Conservation (phyloP, 495 filamentous ascomycete species). For the Antarctomyces pellizariae region DNA sequence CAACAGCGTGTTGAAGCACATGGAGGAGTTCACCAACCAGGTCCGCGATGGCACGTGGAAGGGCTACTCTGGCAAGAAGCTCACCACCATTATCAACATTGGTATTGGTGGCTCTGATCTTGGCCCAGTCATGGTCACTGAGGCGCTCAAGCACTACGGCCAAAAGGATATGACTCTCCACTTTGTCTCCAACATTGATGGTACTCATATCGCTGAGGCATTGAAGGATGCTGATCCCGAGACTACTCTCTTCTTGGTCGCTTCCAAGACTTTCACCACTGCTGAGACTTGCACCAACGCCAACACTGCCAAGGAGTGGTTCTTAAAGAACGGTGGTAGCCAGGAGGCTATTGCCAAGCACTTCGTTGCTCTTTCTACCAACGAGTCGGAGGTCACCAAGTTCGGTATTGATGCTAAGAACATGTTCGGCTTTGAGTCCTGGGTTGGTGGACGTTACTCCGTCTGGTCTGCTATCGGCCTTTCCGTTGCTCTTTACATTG, state of each 20-base stretch:
- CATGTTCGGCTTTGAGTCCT: slow-evolving; percentile 97
- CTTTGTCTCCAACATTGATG: slow-evolving; percentile 99
- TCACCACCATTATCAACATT: slow-evolving; percentile 89
- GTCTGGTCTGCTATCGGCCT: slow-evolving; percentile 98
- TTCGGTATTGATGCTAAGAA: slow-evolving; percentile 95
- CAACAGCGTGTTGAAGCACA: slow-evolving; percentile 77
- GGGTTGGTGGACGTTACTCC: slow-evolving; percentile 94
- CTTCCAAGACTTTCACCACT: slow-evolving; percentile 98
- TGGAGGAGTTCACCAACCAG: slow-evolving; percentile 91
- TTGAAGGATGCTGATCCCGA: slow-evolving; percentile 74
- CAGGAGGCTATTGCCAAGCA: slow-evolving; percentile 88
- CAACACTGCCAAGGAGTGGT: slow-evolving; percentile 91
- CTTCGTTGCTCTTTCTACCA: slow-evolving; percentile 95
- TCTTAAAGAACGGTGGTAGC: slow-evolving; percentile 53
- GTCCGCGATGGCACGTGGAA: slow-evolving; percentile 92
- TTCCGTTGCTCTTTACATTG: slow-evolving; percentile 81
- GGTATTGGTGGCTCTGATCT: slow-evolving; percentile 97
- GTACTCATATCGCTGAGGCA: slow-evolving; percentile 91
- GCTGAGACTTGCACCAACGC: slow-evolving; percentile 94
- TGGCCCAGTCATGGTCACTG: slow-evolving; percentile 94
- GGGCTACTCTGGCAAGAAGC: slow-evolving; percentile 93
- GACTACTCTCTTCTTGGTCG: slow-evolving; percentile 91
- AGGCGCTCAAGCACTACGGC: slow-evolving; percentile 86
- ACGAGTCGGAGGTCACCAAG: slow-evolving; percentile 83
- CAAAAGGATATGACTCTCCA: slow-evolving; percentile 66